These are phyloP conservation scores for Pleomassaria siparia DNA, from an alignment of 2,329 filamentous ascomycete species.

Conservation along the genomic window DNA sequence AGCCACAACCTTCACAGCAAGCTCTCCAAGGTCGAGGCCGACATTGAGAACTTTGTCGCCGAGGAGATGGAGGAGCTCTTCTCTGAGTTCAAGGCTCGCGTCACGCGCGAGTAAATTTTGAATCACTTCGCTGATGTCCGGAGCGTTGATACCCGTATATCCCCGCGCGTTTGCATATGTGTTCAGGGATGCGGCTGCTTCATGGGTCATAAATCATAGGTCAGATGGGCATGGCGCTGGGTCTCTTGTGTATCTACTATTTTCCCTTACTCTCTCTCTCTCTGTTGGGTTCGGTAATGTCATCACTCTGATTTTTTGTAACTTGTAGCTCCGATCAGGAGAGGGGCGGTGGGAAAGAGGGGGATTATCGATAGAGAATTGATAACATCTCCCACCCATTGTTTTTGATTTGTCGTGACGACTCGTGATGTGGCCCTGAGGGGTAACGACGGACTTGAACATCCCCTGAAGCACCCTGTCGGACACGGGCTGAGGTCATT, in stretches of 20 bases:
- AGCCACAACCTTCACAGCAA: conserved; percentile 41
- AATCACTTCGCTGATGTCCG: not conserved
- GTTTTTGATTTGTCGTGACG: not conserved
- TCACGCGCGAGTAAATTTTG: conserved; percentile 35
- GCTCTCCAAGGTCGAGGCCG: conserved; percentile 49
- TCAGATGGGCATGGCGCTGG: conserved; percentile 11
- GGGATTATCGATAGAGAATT: not conserved
- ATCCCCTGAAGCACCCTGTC: too few relatives aligned
- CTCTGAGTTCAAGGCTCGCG: conserved; percentile 51
- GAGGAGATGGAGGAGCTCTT: conserved; percentile 56
- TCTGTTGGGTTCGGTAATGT: conserved; percentile 7
- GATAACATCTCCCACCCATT: not conserved
- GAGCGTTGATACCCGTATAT: conserved; percentile 10
- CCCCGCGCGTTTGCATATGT: conserved; percentile 18
- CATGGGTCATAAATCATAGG: conserved; percentile 1
- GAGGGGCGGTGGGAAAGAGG: not conserved
- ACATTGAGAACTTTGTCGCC: conserved; percentile 52
- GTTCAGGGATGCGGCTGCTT: conserved; percentile 6
- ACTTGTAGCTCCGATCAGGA: not conserved
- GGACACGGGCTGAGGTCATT: too few relatives aligned
- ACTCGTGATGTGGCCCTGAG: too few relatives aligned
- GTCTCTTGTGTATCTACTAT: conserved; percentile 9
- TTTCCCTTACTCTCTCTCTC: conserved; percentile 8
- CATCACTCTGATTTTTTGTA: conserved; percentile 8
- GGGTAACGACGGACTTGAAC: not conserved